A percentile compares a stretch with the other conserved stretches of the same genome.
Conservation (phyloP, 257 asterid species). For the Plectranthus barbatus region DNA sequence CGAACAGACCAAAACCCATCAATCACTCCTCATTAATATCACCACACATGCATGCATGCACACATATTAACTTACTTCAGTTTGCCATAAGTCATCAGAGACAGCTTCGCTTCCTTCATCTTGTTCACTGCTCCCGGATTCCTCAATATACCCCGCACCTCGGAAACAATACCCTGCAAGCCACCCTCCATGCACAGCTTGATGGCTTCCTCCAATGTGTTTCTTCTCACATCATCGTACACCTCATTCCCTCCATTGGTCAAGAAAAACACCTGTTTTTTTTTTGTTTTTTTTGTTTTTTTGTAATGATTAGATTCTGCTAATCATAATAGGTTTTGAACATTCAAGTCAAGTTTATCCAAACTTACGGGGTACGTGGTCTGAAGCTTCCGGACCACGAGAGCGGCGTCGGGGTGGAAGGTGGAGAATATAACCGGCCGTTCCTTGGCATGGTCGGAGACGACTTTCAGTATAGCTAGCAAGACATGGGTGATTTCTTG, state of each 20-base stretch:
- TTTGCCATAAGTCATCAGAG: slow-evolving; percentile 74
- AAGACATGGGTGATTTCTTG: slow-evolving; percentile 38
- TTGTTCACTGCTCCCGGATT: slow-evolving; percentile 69
- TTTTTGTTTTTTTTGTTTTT: no score
- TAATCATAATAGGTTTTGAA: not conserved
- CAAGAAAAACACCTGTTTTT: slow-evolving; percentile 72
- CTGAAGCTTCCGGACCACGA: slow-evolving; percentile 58
- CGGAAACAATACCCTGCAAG: slow-evolving; percentile 84
- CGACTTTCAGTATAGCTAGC: slow-evolving; percentile 46
- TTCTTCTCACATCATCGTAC: slow-evolving; percentile 62
- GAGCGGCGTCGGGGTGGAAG: slow-evolving; percentile 89
- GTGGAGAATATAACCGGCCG: slow-evolving; percentile 68
- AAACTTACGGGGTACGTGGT: slow-evolving; percentile 53
- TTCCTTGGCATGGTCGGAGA: slow-evolving; percentile 47
- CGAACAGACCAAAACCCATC: no score
- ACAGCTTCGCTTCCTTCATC: slow-evolving; percentile 68
- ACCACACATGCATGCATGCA: no score
- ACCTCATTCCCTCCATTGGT: slow-evolving; percentile 79
- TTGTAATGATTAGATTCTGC: no score
- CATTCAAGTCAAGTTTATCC: not conserved
- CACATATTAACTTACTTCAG: slow-evolving; percentile 88
- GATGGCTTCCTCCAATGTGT: slow-evolving; percentile 76
- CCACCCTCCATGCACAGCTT: slow-evolving; percentile 77
- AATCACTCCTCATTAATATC: not conserved
- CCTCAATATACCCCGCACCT: slow-evolving; percentile 60